Percentiles rank a stretch among this genome's conserved stretches.
Evolutionary conservation across 805 yeast genomes (phyloP).

Genomic region (Pichia rugopelliculosa): DNA sequence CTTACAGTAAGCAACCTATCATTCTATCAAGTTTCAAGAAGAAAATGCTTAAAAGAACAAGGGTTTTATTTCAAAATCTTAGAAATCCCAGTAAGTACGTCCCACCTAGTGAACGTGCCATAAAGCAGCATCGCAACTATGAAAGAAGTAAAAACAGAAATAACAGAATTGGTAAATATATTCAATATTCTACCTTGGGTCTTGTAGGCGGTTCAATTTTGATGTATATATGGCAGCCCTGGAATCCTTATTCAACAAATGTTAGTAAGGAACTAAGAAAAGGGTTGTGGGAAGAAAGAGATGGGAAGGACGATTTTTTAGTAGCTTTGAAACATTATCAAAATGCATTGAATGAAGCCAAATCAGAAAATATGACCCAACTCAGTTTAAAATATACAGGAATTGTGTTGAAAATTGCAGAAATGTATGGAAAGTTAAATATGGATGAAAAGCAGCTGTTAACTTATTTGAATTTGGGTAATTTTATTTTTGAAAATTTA

Average conservation of each 20-base stretch:
- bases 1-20: too few species aligned
- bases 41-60: neutral
- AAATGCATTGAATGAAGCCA: slow-evolving; percentile 62
- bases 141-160: slow-evolving; percentile 9
- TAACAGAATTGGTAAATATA: slow-evolving; percentile 12
- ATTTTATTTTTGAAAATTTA: slow-evolving; percentile 23
- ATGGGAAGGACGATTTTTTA: slow-evolving; percentile 52
- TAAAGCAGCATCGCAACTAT: slow-evolving; percentile 6
- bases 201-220: slow-evolving; percentile 16
- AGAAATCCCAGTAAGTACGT: slow-evolving; percentile 5
- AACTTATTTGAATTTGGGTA: slow-evolving; percentile 33
- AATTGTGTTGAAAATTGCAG: slow-evolving; percentile 77
- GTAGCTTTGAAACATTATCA: slow-evolving; percentile 67
- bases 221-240: slow-evolving; percentile 28
- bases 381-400: slow-evolving; percentile 83
- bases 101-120: slow-evolving; percentile 11
- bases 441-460: slow-evolving; percentile 56
- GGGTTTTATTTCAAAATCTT: neutral
- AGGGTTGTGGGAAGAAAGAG: slow-evolving; percentile 80
- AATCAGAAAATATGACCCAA: slow-evolving; percentile 45
- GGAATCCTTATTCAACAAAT: slow-evolving; percentile 27
- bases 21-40: too few species aligned
- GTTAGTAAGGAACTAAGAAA: slow-evolving; percentile 68
- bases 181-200: slow-evolving; percentile 13
- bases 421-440: slow-evolving; percentile 70